A percentile compares a stretch with the other conserved stretches of the same genome.
Conservation (phyloP, 495 filamentous ascomycete species). For the Talaromyces thailandensis region DNA sequence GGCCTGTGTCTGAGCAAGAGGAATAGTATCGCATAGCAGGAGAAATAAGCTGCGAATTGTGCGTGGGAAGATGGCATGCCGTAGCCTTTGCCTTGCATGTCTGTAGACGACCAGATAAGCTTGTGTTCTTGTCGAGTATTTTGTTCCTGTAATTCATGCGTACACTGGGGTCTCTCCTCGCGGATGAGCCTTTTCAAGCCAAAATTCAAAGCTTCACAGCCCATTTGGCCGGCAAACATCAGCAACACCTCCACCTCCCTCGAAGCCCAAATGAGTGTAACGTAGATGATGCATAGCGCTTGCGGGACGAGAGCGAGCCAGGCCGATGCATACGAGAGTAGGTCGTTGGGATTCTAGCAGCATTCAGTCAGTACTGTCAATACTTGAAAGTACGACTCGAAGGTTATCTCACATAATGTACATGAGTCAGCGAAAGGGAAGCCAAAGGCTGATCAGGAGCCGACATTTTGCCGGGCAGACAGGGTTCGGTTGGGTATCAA, state of each 20-base stretch:
- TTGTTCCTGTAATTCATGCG: constrained; percentile 11
- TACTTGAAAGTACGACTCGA: not conserved
- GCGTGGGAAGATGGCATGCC: constrained; percentile 99
- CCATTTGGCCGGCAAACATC: constrained; percentile 88
- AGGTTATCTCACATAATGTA: constrained; percentile 71
- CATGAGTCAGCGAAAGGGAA: constrained; percentile 88
- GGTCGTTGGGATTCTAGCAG: constrained; percentile 76
- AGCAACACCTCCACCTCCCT: constrained; percentile 84
- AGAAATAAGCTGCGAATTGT: constrained; percentile 88
- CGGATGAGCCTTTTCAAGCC: constrained; percentile 81
- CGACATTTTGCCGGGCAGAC: not conserved
- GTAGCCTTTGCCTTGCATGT: constrained; percentile 85
- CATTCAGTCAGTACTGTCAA: not conserved
- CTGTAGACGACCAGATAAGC: constrained; percentile 27
- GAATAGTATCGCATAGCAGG: constrained; percentile 72
- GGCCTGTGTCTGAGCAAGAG: constrained; percentile 68
- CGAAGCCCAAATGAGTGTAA: constrained; percentile 78
- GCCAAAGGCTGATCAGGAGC: constrained; percentile 47
- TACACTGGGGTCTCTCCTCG: constrained; percentile 76
- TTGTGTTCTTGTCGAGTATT: not conserved
- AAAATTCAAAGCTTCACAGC: constrained; percentile 91
- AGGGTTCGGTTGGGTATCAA: not conserved
- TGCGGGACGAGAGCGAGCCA: constrained; percentile 92
- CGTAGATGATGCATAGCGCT: constrained; percentile 80
- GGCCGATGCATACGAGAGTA: constrained; percentile 75